phyloP scores from a whole-genome alignment of 306 rosid genomes.

The Fragaria vesca region DNA sequence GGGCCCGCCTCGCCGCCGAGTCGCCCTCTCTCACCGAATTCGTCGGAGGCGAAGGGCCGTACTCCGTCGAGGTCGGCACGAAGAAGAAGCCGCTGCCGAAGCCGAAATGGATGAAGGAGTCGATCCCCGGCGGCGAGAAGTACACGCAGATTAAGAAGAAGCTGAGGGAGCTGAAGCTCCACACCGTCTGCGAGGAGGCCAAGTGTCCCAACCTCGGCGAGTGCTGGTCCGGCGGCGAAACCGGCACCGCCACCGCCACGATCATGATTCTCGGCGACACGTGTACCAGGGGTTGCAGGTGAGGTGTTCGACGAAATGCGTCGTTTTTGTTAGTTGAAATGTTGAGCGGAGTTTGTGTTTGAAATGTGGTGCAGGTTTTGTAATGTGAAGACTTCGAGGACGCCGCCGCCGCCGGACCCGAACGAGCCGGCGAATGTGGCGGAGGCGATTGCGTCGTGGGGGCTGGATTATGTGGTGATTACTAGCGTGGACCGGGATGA shows the following conservation, averaged over 20 bases:
- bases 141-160: constrained; percentile 97
- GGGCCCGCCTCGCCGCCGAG: constrained; percentile 74
- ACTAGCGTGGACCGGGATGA: constrained; percentile 99
- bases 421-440: constrained; percentile 96
- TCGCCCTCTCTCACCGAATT: constrained; percentile 50
- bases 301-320: constrained; percentile 20
- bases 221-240: constrained; percentile 99
- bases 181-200: constrained; percentile 97
- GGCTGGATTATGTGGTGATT: constrained; percentile 96
- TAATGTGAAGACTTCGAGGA: constrained; percentile 92
- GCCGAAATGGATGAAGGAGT: constrained; percentile 99
- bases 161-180: constrained; percentile 88
- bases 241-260: constrained; percentile 97
- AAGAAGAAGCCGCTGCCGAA: constrained; percentile 95
- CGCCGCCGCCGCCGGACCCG: constrained; percentile 97
- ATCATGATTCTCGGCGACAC: constrained; percentile 98
- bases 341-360: neutral
- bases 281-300: constrained; percentile 99
- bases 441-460: constrained; percentile 98
- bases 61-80: constrained; percentile 95
- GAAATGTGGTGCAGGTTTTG: constrained; percentile 62
- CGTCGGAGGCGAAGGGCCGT: constrained; percentile 41
- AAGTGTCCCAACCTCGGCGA: constrained; percentile 90
- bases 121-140: constrained; percentile 91
- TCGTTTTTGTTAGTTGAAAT: neutral